Percentiles rank a stretch among this genome's conserved stretches.
Evolutionary conservation across 1,284 basidiomycete genomes (phyloP).

Genomic region (Pseudozyma sp.): DNA sequence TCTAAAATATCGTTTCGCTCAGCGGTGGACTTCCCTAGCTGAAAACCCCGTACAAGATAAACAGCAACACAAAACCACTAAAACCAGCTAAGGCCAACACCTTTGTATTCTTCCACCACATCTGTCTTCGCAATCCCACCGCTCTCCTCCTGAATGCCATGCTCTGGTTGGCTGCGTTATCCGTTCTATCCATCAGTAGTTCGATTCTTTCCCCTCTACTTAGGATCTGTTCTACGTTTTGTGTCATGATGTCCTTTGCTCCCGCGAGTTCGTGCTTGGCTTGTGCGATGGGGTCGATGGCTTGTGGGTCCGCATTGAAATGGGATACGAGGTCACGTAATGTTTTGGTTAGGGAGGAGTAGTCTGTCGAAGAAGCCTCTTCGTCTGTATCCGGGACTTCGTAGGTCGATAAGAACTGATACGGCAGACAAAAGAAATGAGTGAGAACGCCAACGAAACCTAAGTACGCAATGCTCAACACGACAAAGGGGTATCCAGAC

Average conservation of each 20-base stretch:
- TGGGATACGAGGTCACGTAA: slow-evolving; percentile 72
- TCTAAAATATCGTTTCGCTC: background rate
- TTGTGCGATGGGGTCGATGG: slow-evolving; percentile 84
- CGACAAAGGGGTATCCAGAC: too few relatives aligned
- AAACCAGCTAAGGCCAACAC: slow-evolving; percentile 79
- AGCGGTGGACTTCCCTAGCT: slow-evolving; percentile 3
- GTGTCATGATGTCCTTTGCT: slow-evolving; percentile 96
- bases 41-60: slow-evolving; percentile 38
- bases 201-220: slow-evolving; percentile 94
- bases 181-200: slow-evolving; percentile 95
- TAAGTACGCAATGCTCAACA: too few relatives aligned
- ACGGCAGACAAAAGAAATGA: background rate
- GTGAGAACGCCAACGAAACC: too few relatives aligned
- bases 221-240: slow-evolving; percentile 78
- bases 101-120: slow-evolving; percentile 87
- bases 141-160: slow-evolving; percentile 95
- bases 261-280: slow-evolving; percentile 91
- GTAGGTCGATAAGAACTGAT: slow-evolving; percentile 45
- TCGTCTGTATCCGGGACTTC: slow-evolving; percentile 14
- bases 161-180: slow-evolving; percentile 92
- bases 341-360: slow-evolving; percentile 22
- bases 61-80: slow-evolving; percentile 76
- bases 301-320: slow-evolving; percentile 88
- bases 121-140: slow-evolving; percentile 84
- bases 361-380: slow-evolving; percentile 15